Evolutionary conservation across 768 basidiomycete genomes (phyloP), one percentile per base, ranked within the genome.

Genomic region (Amanita pseudoporphyria): DNA sequence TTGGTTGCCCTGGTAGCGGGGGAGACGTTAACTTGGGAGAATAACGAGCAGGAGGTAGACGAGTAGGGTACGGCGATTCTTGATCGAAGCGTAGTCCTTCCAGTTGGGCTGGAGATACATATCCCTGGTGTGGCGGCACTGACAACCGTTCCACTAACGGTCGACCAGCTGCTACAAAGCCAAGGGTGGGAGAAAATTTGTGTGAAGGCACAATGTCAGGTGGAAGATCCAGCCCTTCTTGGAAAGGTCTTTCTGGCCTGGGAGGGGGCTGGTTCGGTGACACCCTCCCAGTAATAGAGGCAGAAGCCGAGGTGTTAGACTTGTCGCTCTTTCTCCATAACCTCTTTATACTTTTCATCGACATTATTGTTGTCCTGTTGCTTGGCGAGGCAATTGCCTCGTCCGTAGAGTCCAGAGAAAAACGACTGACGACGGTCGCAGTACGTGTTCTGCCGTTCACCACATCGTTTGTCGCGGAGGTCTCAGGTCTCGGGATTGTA

Each of bases 251-350:
- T 47, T 69, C 64, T 16, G 71, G 64, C 16, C 63, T 61, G 37
- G 64, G 63, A 3, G 67, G 63, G 2, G 65, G 62, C 44, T 63
- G 65, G 52, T 67, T 69, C 18, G 67, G 60, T 10, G 69, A 65
- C 12, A 56, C 47, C 31, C 64, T 57, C 30, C 64, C 62, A n/a
- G n/a, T 32, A 66, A 59, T 9, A 62, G 28, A 45, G 57, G 53
- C 9, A 59, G 51, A 16, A 59, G 38, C 32, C 65, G 44, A 71
- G 71, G 58, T 76, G 74, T 57, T 52, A 52, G 72, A 60, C 55
- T 74, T 77, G 47, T 73, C 79, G 56, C 82, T 85, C 73, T 76
- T 86, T 57, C 84, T 77, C 87, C 88, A 91, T 18, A 91, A 61
- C 53, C 78, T 83, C 64, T 78, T 83, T 58, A 90, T 76, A 52